A percentile compares a stretch with the other conserved stretches of the same genome.
phyloP scores from a whole-genome alignment of 2,329 filamentous ascomycete species.

The Thermothelomyces thermophilus region DNA sequence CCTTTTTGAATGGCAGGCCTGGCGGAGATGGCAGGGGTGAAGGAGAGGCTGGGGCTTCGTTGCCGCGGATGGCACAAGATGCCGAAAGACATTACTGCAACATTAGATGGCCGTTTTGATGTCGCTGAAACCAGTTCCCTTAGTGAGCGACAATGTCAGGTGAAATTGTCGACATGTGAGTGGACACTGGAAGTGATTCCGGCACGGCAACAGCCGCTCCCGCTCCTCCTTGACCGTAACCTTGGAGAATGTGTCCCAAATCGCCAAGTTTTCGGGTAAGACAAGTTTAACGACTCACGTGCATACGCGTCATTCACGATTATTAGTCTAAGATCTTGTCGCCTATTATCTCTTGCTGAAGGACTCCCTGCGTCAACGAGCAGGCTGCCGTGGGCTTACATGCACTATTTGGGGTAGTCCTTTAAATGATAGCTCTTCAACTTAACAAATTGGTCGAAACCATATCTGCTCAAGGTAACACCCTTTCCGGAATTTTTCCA shows the following conservation, averaged over 20 bases:
- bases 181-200: conserved; percentile 5
- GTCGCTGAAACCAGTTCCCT: conserved; percentile 15
- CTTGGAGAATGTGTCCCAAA: conserved; percentile 22
- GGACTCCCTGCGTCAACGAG: conserved; percentile 16
- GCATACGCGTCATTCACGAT: background rate
- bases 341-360: conserved; percentile 11
- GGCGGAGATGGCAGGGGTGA: conserved; percentile 11
- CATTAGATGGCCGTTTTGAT: conserved; percentile 13
- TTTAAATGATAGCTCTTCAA: conserved; percentile 95
- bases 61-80: conserved; percentile 10
- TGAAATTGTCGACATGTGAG: conserved; percentile 18
- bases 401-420: conserved; percentile 57
- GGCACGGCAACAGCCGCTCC: conserved; percentile 13
- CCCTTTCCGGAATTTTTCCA: conserved; percentile 97
- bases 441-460: conserved; percentile 94
- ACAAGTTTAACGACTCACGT: conserved; percentile 12
- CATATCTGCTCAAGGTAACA: conserved; percentile 80
- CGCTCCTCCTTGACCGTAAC: conserved; percentile 16
- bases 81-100: conserved; percentile 19
- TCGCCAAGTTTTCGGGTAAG: conserved; percentile 10
- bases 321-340: conserved; percentile 14
- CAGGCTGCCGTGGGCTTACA: conserved; percentile 3
- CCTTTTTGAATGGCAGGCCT: conserved; percentile 12
- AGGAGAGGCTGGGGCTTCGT: conserved; percentile 15
- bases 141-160: background rate